Evolutionary conservation across 306 rosid genomes (phyloP), one percentile per base, ranked within the genome.

Genomic region (Oemleria cerasiformis): DNA sequence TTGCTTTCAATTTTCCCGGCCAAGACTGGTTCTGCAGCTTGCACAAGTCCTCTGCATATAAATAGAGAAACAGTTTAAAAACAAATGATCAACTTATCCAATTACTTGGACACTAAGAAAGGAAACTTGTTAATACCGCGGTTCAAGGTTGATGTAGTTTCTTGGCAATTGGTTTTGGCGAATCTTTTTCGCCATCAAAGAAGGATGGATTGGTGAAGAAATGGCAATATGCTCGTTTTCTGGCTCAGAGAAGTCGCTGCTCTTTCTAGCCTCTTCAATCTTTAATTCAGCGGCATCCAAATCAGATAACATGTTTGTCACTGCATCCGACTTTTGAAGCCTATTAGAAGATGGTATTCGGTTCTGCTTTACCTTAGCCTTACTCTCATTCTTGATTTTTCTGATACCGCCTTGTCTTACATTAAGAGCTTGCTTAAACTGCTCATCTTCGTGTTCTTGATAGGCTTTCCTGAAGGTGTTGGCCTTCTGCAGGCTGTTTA

Each of bases 361-460:
- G 67, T 75, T 88, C 77, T 79, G 92, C 86, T 86, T 93, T 55
- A 79, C 70, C 87, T 84, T 92, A 61, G 78, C 65, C 85, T 82
- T 86, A 43, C 77, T 83, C 23, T 90, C 92, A 65, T 53, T 67
- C 78, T 81, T 88, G 79, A 73, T 76, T 79, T 86, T 91, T 76
- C 91, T 88, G 23, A 78, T 75, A 68, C 90, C 86, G 9, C 89
- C 87, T 78, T 88, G 97, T 73, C 84, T 90, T 77, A 80, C 58
- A 65, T 74, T 75, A 74, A 84, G 78, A 78, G 88, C 78, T 74
- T 85, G 93, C 82, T 84, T 88, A 63, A 77, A 78, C 70, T 84
- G 91, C 68, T 88, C 96, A 38, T 87, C 97, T 81, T 88, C 97
- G 10, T 74, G 80, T 69, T 88, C 96, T 71, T 73, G 84, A 65